Evolutionary conservation across 1,284 basidiomycete species (phyloP), one percentile per base, ranked within the genome.

Genomic region (Coniferiporia sulphurascens): DNA sequence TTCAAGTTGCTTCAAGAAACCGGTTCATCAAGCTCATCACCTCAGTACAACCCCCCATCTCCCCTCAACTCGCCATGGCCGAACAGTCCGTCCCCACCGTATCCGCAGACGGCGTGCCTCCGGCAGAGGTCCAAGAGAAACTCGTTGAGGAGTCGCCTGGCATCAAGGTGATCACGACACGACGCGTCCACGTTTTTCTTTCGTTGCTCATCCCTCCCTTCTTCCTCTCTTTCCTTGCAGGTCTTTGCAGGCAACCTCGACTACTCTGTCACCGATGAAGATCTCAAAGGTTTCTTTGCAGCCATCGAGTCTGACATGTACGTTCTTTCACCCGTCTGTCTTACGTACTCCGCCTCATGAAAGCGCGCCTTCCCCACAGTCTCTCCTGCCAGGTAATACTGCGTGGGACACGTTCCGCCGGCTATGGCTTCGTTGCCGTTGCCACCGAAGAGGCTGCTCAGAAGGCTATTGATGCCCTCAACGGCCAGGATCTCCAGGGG

Each of bases 341-440:
- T 32, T 15, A 12, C 38, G 13, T 50, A 45, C 32, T 19, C 41
- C 2, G 12, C 36, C 35, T 15, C 34, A 21, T 51, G 32, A n/a
- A 10, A 4, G n/a, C 51, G 41, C 22, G 45, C 35, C 17, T 22
- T 62, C 43, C 19, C 46, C 46, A 12, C 68, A 91, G 88, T 69
- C 73, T 86, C 67, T 83, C 88, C 64, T 87, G 83, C 66, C 86
- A 90, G 74, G 84, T 93, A 73, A 92, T 93, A 73, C 76, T 84
- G 74, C 89, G 90, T 65, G 89, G 89, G 67, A 77, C 78, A 58
- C 86, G 89, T 71, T 89, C 91, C 63, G 87, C 92, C 69, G 93
- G 93, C 63, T 96, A 94, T 76, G 94, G 93, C 66, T 96, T 96
- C 72, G 92, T 95, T 72, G 85, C 89, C 64, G 83, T 93, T 75